phyloP scores from a whole-genome alignment of 2,329 filamentous ascomycete genomes.

The Xylariaceae sp. region DNA sequence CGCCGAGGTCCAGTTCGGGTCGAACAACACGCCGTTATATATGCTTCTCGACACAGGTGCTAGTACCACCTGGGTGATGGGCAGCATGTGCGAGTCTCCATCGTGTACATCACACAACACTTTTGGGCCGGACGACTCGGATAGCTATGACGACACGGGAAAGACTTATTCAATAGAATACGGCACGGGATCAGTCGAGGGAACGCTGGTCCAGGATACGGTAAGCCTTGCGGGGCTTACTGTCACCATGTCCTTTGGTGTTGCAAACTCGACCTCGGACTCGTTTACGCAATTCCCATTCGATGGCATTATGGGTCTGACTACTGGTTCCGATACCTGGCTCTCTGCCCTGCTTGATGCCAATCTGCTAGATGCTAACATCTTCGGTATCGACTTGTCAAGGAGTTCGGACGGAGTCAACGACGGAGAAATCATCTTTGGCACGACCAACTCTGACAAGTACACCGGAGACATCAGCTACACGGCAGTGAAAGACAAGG shows the following conservation, averaged over 20 bases:
- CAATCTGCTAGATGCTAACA: conserved; percentile 55
- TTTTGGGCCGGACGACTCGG: conserved; percentile 65
- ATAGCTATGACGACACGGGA: conserved; percentile 51
- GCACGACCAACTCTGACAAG: conserved; percentile 61
- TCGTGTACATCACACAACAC: conserved; percentile 68
- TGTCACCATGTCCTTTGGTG: conserved; percentile 64
- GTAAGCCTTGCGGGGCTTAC: conserved; percentile 63
- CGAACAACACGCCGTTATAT: conserved; percentile 49
- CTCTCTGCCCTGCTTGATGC: conserved; percentile 57
- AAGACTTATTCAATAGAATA: conserved; percentile 66
- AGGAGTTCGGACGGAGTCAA: conserved; percentile 62
- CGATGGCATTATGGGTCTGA: conserved; percentile 81
- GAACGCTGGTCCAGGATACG: conserved; percentile 62
- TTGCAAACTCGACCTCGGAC: conserved; percentile 66
- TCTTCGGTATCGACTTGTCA: conserved; percentile 69
- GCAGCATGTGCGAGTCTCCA: conserved; percentile 59
- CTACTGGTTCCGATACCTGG: conserved; percentile 65
- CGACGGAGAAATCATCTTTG: conserved; percentile 75
- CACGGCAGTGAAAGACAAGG: conserved; percentile 47
- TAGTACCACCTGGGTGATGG: conserved; percentile 81
- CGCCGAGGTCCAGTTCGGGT: conserved; percentile 53
- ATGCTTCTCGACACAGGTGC: conserved; percentile 66
- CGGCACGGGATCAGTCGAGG: conserved; percentile 70
- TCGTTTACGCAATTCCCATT: conserved; percentile 78
- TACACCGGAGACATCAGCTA: conserved; percentile 68